These are phyloP conservation scores for Thelonectria discophora DNA, from an alignment of 2,329 filamentous ascomycete genomes.

Conservation along the genomic window DNA sequence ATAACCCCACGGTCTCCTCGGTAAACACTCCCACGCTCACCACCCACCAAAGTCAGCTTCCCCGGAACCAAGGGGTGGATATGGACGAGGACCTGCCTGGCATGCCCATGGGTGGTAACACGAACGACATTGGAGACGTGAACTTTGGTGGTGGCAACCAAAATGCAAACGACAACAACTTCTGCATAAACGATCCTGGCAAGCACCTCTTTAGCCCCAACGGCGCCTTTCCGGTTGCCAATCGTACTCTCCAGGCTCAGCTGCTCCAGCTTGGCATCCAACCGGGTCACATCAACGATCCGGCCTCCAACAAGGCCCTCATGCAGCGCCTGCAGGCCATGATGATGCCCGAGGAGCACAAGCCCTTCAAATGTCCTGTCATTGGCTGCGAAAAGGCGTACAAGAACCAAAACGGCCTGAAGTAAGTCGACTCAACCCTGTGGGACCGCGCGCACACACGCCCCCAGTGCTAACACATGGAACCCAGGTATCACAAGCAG, in stretches of 20 bases:
- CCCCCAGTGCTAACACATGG: slow-evolving; percentile 24
- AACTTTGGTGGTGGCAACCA: slow-evolving; percentile 62
- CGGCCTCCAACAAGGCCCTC: slow-evolving; percentile 72
- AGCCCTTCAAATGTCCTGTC: slow-evolving; percentile 96
- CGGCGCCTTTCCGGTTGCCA: slow-evolving; percentile 72
- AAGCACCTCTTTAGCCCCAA: slow-evolving; percentile 92
- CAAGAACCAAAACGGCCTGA: slow-evolving; percentile 98
- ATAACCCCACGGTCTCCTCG: slow-evolving; percentile 96
- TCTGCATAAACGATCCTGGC: slow-evolving; percentile 89
- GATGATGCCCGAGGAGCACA: slow-evolving; percentile 86
- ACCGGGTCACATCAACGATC: slow-evolving; percentile 79
- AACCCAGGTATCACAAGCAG: slow-evolving; percentile 71
- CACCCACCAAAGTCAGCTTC: slow-evolving; percentile 77
- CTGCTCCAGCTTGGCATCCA: slow-evolving; percentile 78
- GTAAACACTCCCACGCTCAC: slow-evolving; percentile 94
- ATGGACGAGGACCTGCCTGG: slow-evolving; percentile 78
- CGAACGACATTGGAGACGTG: slow-evolving; percentile 60
- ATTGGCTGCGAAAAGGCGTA: slow-evolving; percentile 99
- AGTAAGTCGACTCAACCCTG: slow-evolving; percentile 66
- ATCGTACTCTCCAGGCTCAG: slow-evolving; percentile 72
- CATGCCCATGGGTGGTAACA: slow-evolving; percentile 68
- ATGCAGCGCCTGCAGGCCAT: slow-evolving; percentile 67
- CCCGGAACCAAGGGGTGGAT: slow-evolving; percentile 66
- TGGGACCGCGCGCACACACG: neutral
- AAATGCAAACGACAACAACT: slow-evolving; percentile 54